These are phyloP conservation scores for Microbotryum silenes-acaulis DNA, from an alignment of 1,284 basidiomycete genomes.

Conservation along the genomic window DNA sequence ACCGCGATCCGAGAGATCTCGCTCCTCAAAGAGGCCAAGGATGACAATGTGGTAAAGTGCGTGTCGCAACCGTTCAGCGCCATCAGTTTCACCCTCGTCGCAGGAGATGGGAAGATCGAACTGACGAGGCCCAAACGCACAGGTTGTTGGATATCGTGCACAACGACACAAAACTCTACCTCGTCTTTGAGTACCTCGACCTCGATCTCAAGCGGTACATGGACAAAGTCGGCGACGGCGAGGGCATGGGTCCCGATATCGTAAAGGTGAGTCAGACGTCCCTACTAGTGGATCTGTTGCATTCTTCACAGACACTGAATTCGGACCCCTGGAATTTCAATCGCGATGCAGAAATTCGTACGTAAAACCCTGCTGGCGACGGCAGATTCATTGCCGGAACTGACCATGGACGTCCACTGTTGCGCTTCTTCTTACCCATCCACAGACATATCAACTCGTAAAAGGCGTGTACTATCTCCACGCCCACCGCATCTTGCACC, in stretches of 20 bases:
- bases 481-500: slow-evolving; percentile 89
- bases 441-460: slow-evolving; percentile 64
- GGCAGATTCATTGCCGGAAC: too few relatives aligned
- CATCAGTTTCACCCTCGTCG: neutral
- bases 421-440: neutral
- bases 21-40: slow-evolving; percentile 88
- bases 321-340: neutral
- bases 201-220: slow-evolving; percentile 94
- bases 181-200: slow-evolving; percentile 92
- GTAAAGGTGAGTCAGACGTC: slow-evolving; percentile 60
- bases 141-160: slow-evolving; percentile 94
- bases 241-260: slow-evolving; percentile 59
- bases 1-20: slow-evolving; percentile 98
- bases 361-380: neutral
- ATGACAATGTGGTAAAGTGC: slow-evolving; percentile 85
- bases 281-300: neutral
- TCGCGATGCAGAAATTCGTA: slow-evolving; percentile 61
- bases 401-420: too few relatives aligned
- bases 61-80: neutral
- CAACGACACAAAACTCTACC: slow-evolving; percentile 90
- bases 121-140: slow-evolving; percentile 2
- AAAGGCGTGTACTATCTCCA: slow-evolving; percentile 91
- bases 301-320: too few relatives aligned
- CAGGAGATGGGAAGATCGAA: too few relatives aligned
- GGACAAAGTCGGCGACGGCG: slow-evolving; percentile 53